Percentiles rank a stretch among this genome's conserved stretches.
phyloP scores from a whole-genome alignment of 352 stramenopile species.

The Thraustotheca clavata region DNA sequence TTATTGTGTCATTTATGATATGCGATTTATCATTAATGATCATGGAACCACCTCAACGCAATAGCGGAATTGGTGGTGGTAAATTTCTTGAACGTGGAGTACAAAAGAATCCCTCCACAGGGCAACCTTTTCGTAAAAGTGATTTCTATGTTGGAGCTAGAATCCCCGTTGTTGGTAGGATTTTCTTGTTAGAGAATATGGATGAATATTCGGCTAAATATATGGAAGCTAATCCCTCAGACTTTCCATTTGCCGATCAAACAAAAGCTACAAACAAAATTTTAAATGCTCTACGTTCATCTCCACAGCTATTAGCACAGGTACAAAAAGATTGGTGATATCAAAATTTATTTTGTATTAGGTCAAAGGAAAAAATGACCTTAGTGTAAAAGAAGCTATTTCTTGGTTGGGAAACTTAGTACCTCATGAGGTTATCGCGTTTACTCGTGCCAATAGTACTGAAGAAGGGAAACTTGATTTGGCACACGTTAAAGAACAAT shows the following conservation, averaged over 20 bases:
- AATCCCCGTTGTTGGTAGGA: constrained; percentile 54
- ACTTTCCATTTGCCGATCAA: constrained; percentile 32
- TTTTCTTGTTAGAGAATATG: constrained; percentile 73
- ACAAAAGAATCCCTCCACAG: constrained; percentile 15
- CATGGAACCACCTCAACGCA: constrained; percentile 65
- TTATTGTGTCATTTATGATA: constrained; percentile 70
- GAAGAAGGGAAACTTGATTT: constrained; percentile 8
- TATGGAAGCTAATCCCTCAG: constrained; percentile 54
- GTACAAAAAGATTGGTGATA: not conserved
- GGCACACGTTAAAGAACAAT: not conserved
- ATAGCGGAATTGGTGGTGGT: constrained; percentile 59
- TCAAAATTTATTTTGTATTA: not conserved
- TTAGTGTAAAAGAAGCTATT: not conserved
- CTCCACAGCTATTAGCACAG: not conserved
- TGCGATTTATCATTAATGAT: constrained; percentile 71
- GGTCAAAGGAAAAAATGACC: not conserved
- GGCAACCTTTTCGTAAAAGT: constrained; percentile 39
- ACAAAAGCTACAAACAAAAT: not conserved
- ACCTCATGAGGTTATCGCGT: constrained; percentile 14
- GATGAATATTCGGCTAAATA: constrained; percentile 79
- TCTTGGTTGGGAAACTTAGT: not conserved
- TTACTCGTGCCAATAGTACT: not conserved
- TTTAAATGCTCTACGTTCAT: not conserved
- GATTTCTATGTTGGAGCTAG: constrained; percentile 70
- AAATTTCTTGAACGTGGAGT: constrained; percentile 48